These are phyloP conservation scores for Phlyctochytrium planicorne DNA, from an alignment of 192 early-diverging fungal species.

Conservation along the genomic window DNA sequence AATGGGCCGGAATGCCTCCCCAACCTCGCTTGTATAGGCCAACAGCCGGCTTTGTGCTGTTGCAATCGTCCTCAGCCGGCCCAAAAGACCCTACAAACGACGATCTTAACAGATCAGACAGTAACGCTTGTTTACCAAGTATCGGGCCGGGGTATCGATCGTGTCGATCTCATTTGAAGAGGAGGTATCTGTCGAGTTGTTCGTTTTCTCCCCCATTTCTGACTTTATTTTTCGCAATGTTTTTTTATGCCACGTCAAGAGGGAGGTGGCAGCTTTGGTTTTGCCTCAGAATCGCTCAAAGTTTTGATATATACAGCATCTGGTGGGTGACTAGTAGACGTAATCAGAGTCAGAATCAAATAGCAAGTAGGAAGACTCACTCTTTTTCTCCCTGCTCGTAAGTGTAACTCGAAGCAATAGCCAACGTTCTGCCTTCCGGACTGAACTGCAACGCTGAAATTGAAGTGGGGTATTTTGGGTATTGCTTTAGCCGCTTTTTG, in stretches of 20 bases:
- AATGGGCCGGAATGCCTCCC: slow-evolving; percentile 64
- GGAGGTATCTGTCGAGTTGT: not conserved
- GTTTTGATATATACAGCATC: not conserved
- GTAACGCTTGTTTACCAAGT: slow-evolving; percentile 3
- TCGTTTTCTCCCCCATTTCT: too few species aligned
- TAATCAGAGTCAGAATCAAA: slow-evolving; percentile 1
- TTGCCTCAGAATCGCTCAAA: not conserved
- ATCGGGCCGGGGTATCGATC: slow-evolving; percentile 12
- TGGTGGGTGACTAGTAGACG: not conserved
- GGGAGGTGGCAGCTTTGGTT: not conserved
- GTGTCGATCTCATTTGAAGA: slow-evolving; percentile 14
- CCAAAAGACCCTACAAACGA: slow-evolving; percentile 15
- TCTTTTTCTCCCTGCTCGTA: slow-evolving; percentile 94
- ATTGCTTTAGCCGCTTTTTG: slow-evolving; percentile 84
- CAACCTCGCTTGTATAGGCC: slow-evolving; percentile 65
- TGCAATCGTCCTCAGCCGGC: slow-evolving; percentile 19
- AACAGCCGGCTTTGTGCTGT: slow-evolving; percentile 16
- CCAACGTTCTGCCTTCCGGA: slow-evolving; percentile 72
- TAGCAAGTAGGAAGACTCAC: slow-evolving; percentile 23
- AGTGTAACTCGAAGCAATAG: slow-evolving; percentile 89
- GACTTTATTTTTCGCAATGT: too few species aligned
- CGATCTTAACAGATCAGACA: not conserved
- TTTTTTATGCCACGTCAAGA: too few species aligned
- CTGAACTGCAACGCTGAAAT: slow-evolving; percentile 82
- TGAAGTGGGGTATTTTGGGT: slow-evolving; percentile 76